Evolutionary conservation across 2,329 filamentous ascomycete species (phyloP), one percentile per base, ranked within the genome.

Genomic region (Nemania abortiva): DNA sequence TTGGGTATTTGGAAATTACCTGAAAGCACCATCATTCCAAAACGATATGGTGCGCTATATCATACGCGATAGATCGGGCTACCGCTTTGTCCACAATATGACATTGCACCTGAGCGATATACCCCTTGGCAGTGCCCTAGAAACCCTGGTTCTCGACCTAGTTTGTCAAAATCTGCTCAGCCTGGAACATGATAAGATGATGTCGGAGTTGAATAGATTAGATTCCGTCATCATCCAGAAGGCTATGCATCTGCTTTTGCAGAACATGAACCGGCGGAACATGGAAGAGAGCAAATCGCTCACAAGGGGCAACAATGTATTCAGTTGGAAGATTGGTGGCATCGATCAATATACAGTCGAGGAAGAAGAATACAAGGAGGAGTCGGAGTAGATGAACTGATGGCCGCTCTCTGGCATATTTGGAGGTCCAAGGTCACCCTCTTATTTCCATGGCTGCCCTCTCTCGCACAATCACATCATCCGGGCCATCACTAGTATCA

Each of bases 21-120:
- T 63, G 6, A 9, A 59, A 15, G 63, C 71, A 2, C 49, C 31
- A 2, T 18, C 13, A 10, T 74, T 74, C 27, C 67, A 64, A 50
- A 65, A 66, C 11, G 59, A 68, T 10, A n/a, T 71, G 9, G 61
- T 68, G 1, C 15, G 1, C 0, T 9, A 20, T n/a, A 42, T 63
- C 1, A 4, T 66, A 5, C n/a, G n/a, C n/a, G n/a, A n/a, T n/a
- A n/a, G 13, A 53, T 10, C 7, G 31, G 24, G 5, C 6, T 15
- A 5, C 11, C 9, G 13, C 10, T n/a, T n/a, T n/a, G n/a, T n/a
- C n/a, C n/a, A n/a, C n/a, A n/a, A n/a, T n/a, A n/a, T n/a, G n/a
- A n/a, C n/a, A n/a, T n/a, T n/a, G n/a, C n/a, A n/a, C n/a, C n/a
- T n/a, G n/a, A 24, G 15, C 50, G 3, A 29, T 10, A n/a, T 31